Percentiles rank a stretch among this genome's conserved stretches.
Evolutionary conservation across 441 rosid species (phyloP).

Genomic region (Eruca vesicaria): DNA sequence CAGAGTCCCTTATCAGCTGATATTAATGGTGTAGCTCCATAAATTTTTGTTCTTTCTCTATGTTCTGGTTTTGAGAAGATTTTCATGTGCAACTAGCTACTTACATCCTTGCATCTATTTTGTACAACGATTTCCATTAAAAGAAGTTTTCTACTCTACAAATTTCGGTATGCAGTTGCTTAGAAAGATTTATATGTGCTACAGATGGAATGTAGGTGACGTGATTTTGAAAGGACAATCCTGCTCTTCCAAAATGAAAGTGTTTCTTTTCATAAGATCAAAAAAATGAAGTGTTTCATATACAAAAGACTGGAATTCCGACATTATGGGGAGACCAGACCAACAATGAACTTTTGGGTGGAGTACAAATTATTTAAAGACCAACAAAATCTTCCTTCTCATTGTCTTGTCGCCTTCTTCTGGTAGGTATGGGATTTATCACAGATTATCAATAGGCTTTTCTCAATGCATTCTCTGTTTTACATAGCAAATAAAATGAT

Average conservation of each 20-base stretch:
- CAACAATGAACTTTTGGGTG: slow-evolving; percentile 5
- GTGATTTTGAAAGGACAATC: neutral
- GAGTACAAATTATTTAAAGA: neutral
- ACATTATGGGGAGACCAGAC: slow-evolving; percentile 5
- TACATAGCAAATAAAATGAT: slow-evolving; percentile 11
- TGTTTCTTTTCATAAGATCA: neutral
- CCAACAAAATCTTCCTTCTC: slow-evolving; percentile 1
- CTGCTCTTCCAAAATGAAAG: neutral
- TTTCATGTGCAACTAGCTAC: neutral
- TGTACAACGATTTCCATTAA: neutral
- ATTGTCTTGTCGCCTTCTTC: neutral
- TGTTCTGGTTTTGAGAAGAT: neutral
- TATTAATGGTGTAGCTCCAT: too few relatives aligned
- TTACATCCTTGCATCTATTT: neutral
- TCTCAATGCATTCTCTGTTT: slow-evolving; percentile 7
- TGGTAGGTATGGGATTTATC: too few relatives aligned
- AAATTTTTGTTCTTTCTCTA: too few relatives aligned
- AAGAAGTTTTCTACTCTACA: neutral
- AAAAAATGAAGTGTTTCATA: neutral
- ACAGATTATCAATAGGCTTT: too few relatives aligned
- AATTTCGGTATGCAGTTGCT: neutral
- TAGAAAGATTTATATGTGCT: neutral
- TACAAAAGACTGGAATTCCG: neutral
- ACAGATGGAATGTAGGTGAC: neutral
- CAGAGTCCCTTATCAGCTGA: too few relatives aligned